Base-by-base conservation (phyloP, 208 protist genomes). In the Porcisia deanei region DNA sequence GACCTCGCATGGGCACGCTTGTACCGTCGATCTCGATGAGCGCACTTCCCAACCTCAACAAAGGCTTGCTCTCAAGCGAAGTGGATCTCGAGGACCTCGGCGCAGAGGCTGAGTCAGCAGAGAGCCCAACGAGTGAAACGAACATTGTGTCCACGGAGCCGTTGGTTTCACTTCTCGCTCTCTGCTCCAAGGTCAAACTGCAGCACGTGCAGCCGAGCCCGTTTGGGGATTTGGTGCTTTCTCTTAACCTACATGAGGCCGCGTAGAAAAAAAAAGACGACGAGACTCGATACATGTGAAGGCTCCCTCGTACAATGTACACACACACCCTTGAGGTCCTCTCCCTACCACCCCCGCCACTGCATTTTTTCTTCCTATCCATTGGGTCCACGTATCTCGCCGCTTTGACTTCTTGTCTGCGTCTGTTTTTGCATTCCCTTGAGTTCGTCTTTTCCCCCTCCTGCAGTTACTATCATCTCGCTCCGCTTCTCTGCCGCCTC, bases 211-310 rank as follows among this genome's bases (percentile, higher is more conserved):
- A 54, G 1, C 67, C 78, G 7, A 67, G 73, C 47, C 78, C 78
- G 43, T 82, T 82, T 71, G 78, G 78, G 1, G 78, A 82, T 53
- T 59, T 82, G 58, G 78, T 82, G 9, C 65, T 82, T 8, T 68
- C 73, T 16, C 73, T 82, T n/a, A 82, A 82, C 49, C 73, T 82
- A 20, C 71, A 71, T 8, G 78, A 82, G 18, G 43, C 49, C 2
- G 30, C 71, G 6, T 55, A 47, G 2, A 57, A 55, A 1, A 25
- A 14, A 12, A 20, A 20, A 67, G 41, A n/a, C 2, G 9, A 34
- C 20, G 8, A 52, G 7, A 20, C 39, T 1, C 10, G 41, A 25
- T 0, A 43, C 7, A 49, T 14, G 25, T 37, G 18, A 4, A 47
- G 37, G 30, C 12, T 14, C 63, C 1, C 30, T 12, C 47, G 5